phyloP scores from a whole-genome alignment of 495 filamentous ascomycete genomes.

The Aspergillus homomorphus region DNA sequence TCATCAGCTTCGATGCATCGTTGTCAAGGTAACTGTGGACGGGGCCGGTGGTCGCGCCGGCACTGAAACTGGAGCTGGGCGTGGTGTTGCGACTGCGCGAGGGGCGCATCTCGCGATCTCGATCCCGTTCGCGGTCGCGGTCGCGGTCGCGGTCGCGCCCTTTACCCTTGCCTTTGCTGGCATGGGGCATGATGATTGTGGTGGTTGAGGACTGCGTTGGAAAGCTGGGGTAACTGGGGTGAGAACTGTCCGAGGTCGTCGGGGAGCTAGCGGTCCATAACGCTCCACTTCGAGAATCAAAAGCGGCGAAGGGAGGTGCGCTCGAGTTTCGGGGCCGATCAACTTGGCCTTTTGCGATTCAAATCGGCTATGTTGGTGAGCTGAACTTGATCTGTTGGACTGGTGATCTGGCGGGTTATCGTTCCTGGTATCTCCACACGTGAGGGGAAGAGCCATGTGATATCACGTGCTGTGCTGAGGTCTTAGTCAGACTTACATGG shows the following conservation, averaged over 20 bases:
- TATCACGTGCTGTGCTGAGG: background rate
- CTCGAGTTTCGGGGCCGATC: background rate
- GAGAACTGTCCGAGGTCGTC: slow-evolving; percentile 2
- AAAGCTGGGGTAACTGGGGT: background rate
- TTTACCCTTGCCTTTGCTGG: slow-evolving; percentile 73
- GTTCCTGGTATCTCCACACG: background rate
- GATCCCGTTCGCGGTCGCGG: background rate
- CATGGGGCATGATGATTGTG: slow-evolving; percentile 41
- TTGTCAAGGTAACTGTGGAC: slow-evolving; percentile 57
- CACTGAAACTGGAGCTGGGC: slow-evolving; percentile 59
- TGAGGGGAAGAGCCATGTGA: slow-evolving; percentile 1
- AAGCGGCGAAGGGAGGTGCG: background rate
- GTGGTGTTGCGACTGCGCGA: slow-evolving; percentile 86
- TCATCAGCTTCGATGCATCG: slow-evolving; percentile 59
- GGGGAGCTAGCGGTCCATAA: slow-evolving; percentile 17
- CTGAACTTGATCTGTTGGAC: background rate
- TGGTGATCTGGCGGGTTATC: no score
- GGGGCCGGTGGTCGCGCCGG: slow-evolving; percentile 45
- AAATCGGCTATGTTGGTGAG: background rate
- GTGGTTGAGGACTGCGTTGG: background rate
- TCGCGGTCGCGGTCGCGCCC: slow-evolving; percentile 39
- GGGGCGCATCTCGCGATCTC: slow-evolving; percentile 61
- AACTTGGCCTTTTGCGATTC: no score
- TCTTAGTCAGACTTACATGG: no score
- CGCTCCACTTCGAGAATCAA: slow-evolving; percentile 1